Evolutionary conservation across 2,329 filamentous ascomycete species (phyloP), one percentile per base, ranked within the genome.

Genomic region (Escovopsis weberi): DNA sequence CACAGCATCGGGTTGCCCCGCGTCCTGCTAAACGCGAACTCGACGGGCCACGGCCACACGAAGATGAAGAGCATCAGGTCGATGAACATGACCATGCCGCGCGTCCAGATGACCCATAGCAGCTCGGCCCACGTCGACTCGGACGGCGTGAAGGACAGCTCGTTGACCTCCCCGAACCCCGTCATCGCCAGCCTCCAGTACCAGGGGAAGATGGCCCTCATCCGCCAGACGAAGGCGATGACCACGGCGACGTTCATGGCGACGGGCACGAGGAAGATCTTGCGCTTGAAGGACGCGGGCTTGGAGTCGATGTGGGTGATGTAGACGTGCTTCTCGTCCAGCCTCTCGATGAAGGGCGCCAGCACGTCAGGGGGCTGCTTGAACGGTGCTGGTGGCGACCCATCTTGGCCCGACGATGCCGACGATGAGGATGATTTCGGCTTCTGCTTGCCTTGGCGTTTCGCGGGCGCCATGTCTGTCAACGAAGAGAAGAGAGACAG

Each of bases 301-400:
- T 82, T 78, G 46, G 63, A 65, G 68, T 95, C 88, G 61, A 94
- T 68, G 66, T 94, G 87, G 28, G 82, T 72, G 54, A 95, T 74
- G 70, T 95, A 94, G 57, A 94, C 72, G 59, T 85, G 77, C 43
- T 73, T 64, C 43, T 73, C 68, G 45, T 78, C 72, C 46, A 94
- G 78, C 37, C 68, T 72, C 33, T 72, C 64, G 55, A 83, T 70
- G 57, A 94, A 80, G 10, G 78, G 72, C 40, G 69, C 53, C 42
- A 94, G 72, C 30, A 70, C 67, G 39, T 73, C 59, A 1, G 84
- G 75, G 0, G 78, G 76, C 45, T 68, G 68, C 51, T 73, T 72
- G 69, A 91, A 94, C 7, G 85, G 85, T 28, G 69, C 59, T 1
- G 79, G 79, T 7, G 67, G 68, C 4, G 58, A 55, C 46, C 58